Evolutionary conservation across 2,329 filamentous ascomycete species (phyloP).

Genomic region (Trichoderma koningiopsis): DNA sequence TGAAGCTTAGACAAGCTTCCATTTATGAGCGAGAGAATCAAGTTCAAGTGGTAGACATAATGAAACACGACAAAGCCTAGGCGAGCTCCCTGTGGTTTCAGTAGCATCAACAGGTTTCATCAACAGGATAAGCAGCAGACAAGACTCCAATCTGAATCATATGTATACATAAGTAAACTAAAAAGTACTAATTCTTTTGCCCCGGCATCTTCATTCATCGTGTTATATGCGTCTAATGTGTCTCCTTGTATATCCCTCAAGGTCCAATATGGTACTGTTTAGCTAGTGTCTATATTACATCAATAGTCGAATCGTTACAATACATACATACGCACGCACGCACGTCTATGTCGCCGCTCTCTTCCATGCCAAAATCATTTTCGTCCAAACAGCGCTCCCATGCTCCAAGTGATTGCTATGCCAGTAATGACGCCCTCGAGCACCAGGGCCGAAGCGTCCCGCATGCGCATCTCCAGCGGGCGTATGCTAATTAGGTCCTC

Average conservation of each 20-base stretch:
- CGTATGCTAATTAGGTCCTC: slow-evolving; percentile 68
- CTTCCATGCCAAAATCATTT: slow-evolving; percentile 30
- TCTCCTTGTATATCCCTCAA: slow-evolving; percentile 23
- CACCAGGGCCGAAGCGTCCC: slow-evolving; percentile 69
- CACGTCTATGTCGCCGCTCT: slow-evolving; percentile 14
- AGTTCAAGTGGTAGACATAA: not conserved
- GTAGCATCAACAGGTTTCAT: not conserved
- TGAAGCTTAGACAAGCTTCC: not conserved
- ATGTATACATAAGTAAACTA: not conserved
- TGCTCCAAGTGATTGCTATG: slow-evolving; percentile 59
- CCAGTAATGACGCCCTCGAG: slow-evolving; percentile 68
- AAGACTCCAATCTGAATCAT: not conserved
- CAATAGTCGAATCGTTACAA: slow-evolving; percentile 27
- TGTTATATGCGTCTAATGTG: slow-evolving; percentile 16
- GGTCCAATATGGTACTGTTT: slow-evolving; percentile 20
- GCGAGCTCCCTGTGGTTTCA: not conserved
- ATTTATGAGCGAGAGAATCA: not conserved
- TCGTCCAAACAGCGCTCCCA: slow-evolving; percentile 53
- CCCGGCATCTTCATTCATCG: slow-evolving; percentile 1
- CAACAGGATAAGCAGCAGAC: not conserved
- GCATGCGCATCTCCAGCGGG: slow-evolving; percentile 63
- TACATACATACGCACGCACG: not conserved
- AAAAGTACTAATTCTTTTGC: not conserved
- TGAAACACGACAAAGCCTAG: not conserved
- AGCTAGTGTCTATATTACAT: slow-evolving; percentile 26